Conservation (phyloP, 2,329 filamentous ascomycete species). For the Ascochyta clinopodiicola region DNA sequence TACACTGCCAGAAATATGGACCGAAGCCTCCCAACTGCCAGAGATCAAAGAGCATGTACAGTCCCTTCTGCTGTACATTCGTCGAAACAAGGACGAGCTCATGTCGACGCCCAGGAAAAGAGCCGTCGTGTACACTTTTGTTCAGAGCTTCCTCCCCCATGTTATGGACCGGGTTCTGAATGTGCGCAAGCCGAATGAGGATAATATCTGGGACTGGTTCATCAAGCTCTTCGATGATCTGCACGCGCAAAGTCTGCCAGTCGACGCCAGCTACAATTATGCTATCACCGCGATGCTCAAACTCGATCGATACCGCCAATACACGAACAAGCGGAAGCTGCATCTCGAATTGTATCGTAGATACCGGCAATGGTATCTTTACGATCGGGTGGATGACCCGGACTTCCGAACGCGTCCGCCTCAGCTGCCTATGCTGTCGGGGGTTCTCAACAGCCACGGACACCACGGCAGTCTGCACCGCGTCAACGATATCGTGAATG, state of each 20-base stretch:
- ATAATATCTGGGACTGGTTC: slow-evolving; percentile 36
- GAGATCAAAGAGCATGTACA: slow-evolving; percentile 32
- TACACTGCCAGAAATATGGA: slow-evolving; percentile 34
- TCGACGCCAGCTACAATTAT: slow-evolving; percentile 33
- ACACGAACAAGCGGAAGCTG: slow-evolving; percentile 35
- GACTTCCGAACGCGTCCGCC: not conserved
- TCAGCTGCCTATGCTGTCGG: slow-evolving; percentile 25
- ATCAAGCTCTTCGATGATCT: slow-evolving; percentile 34
- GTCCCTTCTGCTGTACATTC: slow-evolving; percentile 37
- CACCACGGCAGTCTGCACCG: slow-evolving; percentile 25
- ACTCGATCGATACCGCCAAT: slow-evolving; percentile 36
- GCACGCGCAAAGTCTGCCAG: slow-evolving; percentile 25
- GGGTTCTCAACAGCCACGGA: slow-evolving; percentile 36
- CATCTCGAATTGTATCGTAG: slow-evolving; percentile 35
- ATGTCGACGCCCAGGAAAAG: slow-evolving; percentile 15
- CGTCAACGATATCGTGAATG: slow-evolving; percentile 32
- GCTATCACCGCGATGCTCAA: slow-evolving; percentile 34
- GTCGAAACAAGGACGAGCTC: slow-evolving; percentile 33
- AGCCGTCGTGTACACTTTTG: slow-evolving; percentile 24
- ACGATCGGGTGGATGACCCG: slow-evolving; percentile 15
- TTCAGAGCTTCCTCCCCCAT: slow-evolving; percentile 35
- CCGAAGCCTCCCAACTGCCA: slow-evolving; percentile 28
- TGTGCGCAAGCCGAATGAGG: slow-evolving; percentile 28
- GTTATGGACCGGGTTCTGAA: slow-evolving; percentile 36
- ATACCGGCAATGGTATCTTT: slow-evolving; percentile 29